Evolutionary conservation across 371 early-diverging fungal species (phyloP).

Genomic region (Rhizopus arrhizus): DNA sequence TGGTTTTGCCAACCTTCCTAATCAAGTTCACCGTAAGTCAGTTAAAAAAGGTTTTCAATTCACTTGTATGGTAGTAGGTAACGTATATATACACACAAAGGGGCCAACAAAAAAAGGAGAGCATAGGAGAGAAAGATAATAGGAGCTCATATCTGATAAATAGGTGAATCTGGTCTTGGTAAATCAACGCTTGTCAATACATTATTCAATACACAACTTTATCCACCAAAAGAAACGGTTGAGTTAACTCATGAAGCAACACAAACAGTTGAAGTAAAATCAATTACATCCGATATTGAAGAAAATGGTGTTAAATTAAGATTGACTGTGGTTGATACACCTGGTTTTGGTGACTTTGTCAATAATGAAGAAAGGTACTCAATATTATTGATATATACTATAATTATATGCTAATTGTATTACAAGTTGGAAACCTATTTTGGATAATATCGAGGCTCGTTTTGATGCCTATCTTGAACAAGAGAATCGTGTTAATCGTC

Average conservation of each 20-base stretch:
- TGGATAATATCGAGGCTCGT: constrained; percentile 94
- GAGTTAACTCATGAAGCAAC: constrained; percentile 83
- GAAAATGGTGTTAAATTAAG: constrained; percentile 91
- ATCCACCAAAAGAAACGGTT: constrained; percentile 83
- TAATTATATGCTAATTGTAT: not conserved
- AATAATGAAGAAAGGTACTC: constrained; percentile 90
- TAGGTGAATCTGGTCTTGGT: constrained; percentile 97
- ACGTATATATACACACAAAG: constrained; percentile 23
- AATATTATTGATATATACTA: not conserved
- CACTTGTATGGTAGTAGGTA: constrained; percentile 97
- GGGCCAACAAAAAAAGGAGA: not conserved
- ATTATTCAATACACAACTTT: constrained; percentile 92
- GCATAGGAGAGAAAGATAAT: not conserved
- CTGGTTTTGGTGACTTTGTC: constrained; percentile 93
- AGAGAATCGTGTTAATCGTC: constrained; percentile 88
- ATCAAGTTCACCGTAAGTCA: constrained; percentile 97
- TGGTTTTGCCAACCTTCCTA: constrained; percentile 98
- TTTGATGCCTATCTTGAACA: constrained; percentile 95
- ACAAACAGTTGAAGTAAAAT: constrained; percentile 93
- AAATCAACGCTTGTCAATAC: constrained; percentile 99
- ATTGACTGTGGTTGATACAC: constrained; percentile 94
- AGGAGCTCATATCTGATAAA: constrained; percentile 13
- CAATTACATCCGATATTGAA: constrained; percentile 85
- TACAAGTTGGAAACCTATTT: constrained; percentile 89
- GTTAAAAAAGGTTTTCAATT: constrained; percentile 99